Base-by-base conservation (phyloP, 768 basidiomycete species). In the Amanita brunnescens region DNA sequence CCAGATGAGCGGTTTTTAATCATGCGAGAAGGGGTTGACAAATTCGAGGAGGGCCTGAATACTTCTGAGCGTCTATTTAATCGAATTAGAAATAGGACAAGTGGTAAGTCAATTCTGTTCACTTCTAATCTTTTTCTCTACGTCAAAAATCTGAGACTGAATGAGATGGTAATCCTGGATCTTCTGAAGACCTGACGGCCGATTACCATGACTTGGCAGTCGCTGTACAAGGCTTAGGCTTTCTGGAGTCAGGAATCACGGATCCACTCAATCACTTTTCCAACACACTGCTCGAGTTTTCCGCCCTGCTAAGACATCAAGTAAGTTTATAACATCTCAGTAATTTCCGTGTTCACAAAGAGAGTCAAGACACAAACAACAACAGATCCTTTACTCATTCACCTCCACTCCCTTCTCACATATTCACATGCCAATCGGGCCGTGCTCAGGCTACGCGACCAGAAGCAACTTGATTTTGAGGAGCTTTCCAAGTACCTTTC, bases 391-490 rank as follows among this genome's bases (percentile, higher is more conserved):
- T 87, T 96, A 67, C 80, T 97, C 34, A 70, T 84, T 24, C 91
- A 95, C 61, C 73, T 97, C 1, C 92, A 96, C 61, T 91, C 93
- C 2, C 75, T 98, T 5, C 73, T 93, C n/a, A 78, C 83, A n/a
- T 97, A 97, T 67, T 91, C 92, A 2, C 84, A 91, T 62, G 85
- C 90, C 26, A 95, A 97, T 58, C 85, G 91, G 47, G 82, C 87
- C n/a, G 91, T 98, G 18, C 78, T 99, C 57, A 95, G 91, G 67
- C 77, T 96, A 26, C 83, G 96, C 40, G 96, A 98, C 64, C 96
- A 98, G 69, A 99, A 98, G 66, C 96, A 99, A 65, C 80, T 98
- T 50, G 96, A 99, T 63, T 95, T 97, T 56, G 96, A 99, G 68
- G 95, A 98, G 64, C 78, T 98, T 7, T 91, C 92, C 2, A 89